A percentile compares a stretch with the other conserved stretches of the same genome.
Evolutionary conservation across 495 filamentous ascomycete genomes (phyloP).

Genomic region (Tuber microsphaerosporum): DNA sequence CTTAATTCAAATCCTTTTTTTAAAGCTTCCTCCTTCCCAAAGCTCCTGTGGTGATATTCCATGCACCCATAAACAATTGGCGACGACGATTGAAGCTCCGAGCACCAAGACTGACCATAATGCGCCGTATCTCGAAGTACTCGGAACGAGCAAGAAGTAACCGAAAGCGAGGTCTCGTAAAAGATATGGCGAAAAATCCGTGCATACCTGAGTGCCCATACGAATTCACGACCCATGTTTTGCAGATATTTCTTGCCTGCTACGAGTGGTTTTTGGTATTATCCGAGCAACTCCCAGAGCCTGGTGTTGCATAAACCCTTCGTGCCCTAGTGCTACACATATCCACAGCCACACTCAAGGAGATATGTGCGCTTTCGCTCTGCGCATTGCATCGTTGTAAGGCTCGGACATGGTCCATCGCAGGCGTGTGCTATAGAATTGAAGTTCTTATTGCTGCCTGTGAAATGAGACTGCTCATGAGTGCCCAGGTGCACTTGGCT

Average conservation of each 20-base stretch:
- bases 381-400: neutral
- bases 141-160: neutral
- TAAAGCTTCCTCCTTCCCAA: neutral
- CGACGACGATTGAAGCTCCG: neutral
- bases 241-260: neutral
- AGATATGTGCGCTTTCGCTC: neutral
- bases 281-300: too few relatives aligned
- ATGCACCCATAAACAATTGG: neutral
- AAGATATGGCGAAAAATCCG: neutral
- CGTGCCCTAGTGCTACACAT: neutral
- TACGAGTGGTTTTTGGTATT: neutral
- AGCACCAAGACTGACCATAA: neutral
- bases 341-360: neutral
- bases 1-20: too few relatives aligned
- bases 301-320: neutral
- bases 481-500: too few relatives aligned
- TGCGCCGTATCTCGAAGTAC: neutral
- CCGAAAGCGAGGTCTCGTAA: neutral
- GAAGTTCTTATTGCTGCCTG: neutral
- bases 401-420: neutral
- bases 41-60: neutral
- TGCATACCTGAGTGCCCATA: neutral
- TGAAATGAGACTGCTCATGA: neutral
- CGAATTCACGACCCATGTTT: neutral
- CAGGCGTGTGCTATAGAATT: neutral